Base-by-base conservation (phyloP, 352 stramenopile species). In the Phytophthora cactorum region DNA sequence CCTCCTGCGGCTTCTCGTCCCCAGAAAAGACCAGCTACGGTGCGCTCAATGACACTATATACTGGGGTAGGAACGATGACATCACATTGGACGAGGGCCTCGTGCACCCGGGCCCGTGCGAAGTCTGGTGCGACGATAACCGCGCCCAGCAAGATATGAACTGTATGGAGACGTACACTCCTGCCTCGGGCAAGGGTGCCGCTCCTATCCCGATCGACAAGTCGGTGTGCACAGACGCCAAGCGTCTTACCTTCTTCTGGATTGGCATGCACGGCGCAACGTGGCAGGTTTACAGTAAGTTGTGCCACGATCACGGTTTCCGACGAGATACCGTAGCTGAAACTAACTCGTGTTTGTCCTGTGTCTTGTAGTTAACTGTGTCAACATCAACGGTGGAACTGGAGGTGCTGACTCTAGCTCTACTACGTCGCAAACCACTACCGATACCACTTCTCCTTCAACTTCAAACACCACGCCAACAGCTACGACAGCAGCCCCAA, bases 271-370 rank as follows among this genome's bases (percentile, higher is more conserved):
- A 88, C 44, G 64, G 70, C n/a, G 17, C 73, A 2, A 59, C 69
- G 41, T 90, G 78, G 79, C 79, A 90, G 69, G 70, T 90, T 54
- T 89, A 88, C 67, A 72, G 67, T 74, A 67, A 53, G 55, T 63
- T 60, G 38, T 27, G 12, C 11, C 43, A n/a, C 17, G 27, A 14
- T 52, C 29, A 22, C 59, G 8, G n/a, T 57, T 11, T 39, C 1
- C 27, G 3, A 52, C 31, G 43, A 55, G 4, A 34, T 34, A 7
- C 29, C 7, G 32, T 54, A 12, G 11, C 46, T 14, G 14, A 54
- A 52, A 59, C 59, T 62, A 66, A 63, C 12, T 45, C 10, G 17
- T 29, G 3, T 59, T 54, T 38, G 3, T 38, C 38, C 17, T 47
- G 9, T 28, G 39, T 38, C 32, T 29, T 15, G 4, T 50, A 74